Evolutionary conservation across 2,329 filamentous ascomycete genomes (phyloP).

Genomic region (Hirsutella rhossiliensis): DNA sequence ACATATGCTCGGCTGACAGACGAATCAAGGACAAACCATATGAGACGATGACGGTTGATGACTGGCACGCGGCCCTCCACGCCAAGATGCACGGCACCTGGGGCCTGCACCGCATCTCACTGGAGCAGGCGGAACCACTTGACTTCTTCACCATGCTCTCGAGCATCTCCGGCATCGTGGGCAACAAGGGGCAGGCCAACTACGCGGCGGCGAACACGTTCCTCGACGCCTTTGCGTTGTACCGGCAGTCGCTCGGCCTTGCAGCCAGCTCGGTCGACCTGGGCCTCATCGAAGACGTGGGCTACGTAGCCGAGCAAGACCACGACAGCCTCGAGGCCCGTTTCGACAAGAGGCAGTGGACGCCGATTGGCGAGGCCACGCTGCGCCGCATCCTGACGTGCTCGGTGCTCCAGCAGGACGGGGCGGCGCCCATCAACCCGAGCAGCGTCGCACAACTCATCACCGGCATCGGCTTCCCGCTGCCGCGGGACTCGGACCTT

Average conservation of each 20-base stretch:
- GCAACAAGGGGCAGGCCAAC: constrained; percentile 24
- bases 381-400: not conserved
- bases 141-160: constrained; percentile 26
- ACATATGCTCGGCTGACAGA: not conserved
- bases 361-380: not conserved
- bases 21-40: constrained; percentile 4
- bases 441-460: not conserved
- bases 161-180: constrained; percentile 22
- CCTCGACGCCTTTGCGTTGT: constrained; percentile 22
- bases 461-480: not conserved
- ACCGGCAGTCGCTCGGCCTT: constrained; percentile 12
- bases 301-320: not conserved
- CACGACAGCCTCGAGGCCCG: not conserved
- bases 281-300: constrained; percentile 9
- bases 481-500: not conserved
- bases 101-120: constrained; percentile 18
- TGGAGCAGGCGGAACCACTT: constrained; percentile 5
- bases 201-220: constrained; percentile 29
- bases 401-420: not conserved
- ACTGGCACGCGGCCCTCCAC: constrained; percentile 13
- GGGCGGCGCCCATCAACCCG: not conserved
- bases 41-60: constrained; percentile 10
- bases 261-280: constrained; percentile 19
- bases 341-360: not conserved
- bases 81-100: constrained; percentile 23